Base-by-base conservation (phyloP, 371 early-diverging fungal species). In the Rhizopus microsporus region DNA sequence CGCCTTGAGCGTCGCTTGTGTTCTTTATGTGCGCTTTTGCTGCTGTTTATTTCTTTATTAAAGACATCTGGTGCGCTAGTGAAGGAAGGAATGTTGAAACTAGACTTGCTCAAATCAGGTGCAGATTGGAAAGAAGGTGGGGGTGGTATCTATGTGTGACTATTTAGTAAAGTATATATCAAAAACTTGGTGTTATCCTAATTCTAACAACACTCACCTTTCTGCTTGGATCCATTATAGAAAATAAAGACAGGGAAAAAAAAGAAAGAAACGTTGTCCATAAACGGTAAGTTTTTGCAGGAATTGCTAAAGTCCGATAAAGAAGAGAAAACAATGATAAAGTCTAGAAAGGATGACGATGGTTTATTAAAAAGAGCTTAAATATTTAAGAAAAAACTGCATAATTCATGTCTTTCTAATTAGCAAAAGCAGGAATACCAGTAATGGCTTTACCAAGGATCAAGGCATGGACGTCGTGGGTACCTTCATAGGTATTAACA, bases 401-500 rank as follows among this genome's bases (percentile, higher is more conserved):
- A 23, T 23, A 2, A 23, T 23, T 23, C 23, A 23, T 23, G 23
- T 43, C 23, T 13, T 13, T 61, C 37, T 66, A 66, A 53, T 66
- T 66, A 15, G 62, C 56, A 66, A 94, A 94, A 13, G 95, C 85
- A 30, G 89, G 82, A 45, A 97, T 83, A 30, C 97, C 98, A 30
- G 99, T 98, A 60, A 98, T 94, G 17, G 92, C 98, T 44, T 95
- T 84, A 49, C 98, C 99, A 34, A 98, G 70, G 56, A 98, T 96
- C 53, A 98, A 78, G 30, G 96, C 91, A 67, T 98, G 99, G 40
- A 98, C 85, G 71, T 97, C 97, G 60, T 94, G 90, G 0, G 98
- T 98, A 32, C 96, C 94, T 75, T 97, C 99, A 67, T 98, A 98
- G 5, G 99, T 98, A 76, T 95, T 95, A 42, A 95, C 97, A 45